A percentile compares a stretch with the other conserved stretches of the same genome.
Conservation (phyloP, 768 basidiomycete species). For the Boletus patriciae region DNA sequence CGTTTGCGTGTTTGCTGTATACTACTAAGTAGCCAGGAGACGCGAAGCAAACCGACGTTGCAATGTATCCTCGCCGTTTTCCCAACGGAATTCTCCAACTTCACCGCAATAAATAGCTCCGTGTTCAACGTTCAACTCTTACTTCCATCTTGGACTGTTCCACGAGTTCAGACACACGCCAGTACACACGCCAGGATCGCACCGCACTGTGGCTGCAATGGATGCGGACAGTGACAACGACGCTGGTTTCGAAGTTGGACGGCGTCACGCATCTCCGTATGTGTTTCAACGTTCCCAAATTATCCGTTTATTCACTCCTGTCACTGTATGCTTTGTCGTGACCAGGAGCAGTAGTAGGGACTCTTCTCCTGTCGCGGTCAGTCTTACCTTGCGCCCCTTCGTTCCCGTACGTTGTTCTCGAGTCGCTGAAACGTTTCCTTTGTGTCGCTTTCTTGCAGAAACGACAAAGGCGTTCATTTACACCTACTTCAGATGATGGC, state of each 20-base stretch:
- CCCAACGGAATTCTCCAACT: neutral
- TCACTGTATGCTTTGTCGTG: slow-evolving; percentile 4
- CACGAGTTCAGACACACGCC: neutral
- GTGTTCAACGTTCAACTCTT: neutral
- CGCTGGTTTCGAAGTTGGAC: slow-evolving; percentile 23
- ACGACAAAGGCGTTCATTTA: slow-evolving; percentile 48
- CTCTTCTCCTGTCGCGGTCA: slow-evolving; percentile 50
- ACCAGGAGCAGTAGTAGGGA: slow-evolving; percentile 60
- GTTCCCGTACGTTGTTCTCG: neutral
- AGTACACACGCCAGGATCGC: neutral
- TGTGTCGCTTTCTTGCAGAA: slow-evolving; percentile 28
- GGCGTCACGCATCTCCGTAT: slow-evolving; percentile 41
- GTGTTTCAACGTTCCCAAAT: slow-evolving; percentile 13
- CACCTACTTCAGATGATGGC: slow-evolving; percentile 54
- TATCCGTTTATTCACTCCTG: slow-evolving; percentile 3
- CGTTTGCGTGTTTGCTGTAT: neutral
- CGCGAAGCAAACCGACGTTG: neutral
- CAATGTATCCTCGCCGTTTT: slow-evolving; percentile 10
- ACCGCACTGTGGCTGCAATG: slow-evolving; percentile 2
- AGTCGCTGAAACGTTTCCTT: neutral
- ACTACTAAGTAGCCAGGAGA: slow-evolving; percentile 5
- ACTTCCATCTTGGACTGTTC: neutral
- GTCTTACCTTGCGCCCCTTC: slow-evolving; percentile 16
- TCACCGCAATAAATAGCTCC: neutral
- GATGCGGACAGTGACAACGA: slow-evolving; percentile 28